Evolutionary conservation across 257 asterid genomes (phyloP), one percentile per base, ranked within the genome.

Genomic region (Solanum virginianum): DNA sequence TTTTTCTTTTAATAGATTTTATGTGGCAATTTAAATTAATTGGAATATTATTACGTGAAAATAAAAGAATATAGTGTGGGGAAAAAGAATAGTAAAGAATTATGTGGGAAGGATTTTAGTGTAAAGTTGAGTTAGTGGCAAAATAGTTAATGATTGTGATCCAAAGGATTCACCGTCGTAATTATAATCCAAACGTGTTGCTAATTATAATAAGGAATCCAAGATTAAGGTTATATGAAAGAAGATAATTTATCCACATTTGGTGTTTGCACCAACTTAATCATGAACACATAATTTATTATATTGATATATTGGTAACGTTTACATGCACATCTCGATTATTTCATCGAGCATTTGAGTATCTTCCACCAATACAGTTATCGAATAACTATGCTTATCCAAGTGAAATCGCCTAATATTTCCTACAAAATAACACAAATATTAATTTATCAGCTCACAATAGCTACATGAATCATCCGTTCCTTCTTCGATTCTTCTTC

Each of bases 111-210:
- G 63, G 55, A 4, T 51, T 51, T 51, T 11, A 51, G 55, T 51
- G 55, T 51, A 51, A 51, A 12, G 16, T 51, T 11, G 55, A 51
- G 55, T 51, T 51, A 11, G 10, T 66, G 41, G 45, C 1, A 32
- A 66, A 26, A 26, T 26, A 65, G 72, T 6, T 26, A 26, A 4
- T 36, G 41, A 5, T 36, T 36, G 6, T 36, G 41, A 36, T 36
- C 41, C 43, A 84, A 72, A 82, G 88, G 71, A 85, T 84, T 72
- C 71, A 70, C 16, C 80, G 43, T 86, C 16, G 4, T 60, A 0
- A 6, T 79, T 54, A 55, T 83, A 79, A 85, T 72, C 81, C 55
- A 51, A 56, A 59, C 22, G 47, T 77, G 62, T 53, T 51, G 16
- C 82, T 51, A 77, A 77, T 77, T 77, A 79, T 47, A 74, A 43